A percentile compares a stretch with the other conserved stretches of the same genome.
These are phyloP conservation scores for Fusarium sp. DNA, from an alignment of 2,329 filamentous ascomycete species.

Conservation along the genomic window DNA sequence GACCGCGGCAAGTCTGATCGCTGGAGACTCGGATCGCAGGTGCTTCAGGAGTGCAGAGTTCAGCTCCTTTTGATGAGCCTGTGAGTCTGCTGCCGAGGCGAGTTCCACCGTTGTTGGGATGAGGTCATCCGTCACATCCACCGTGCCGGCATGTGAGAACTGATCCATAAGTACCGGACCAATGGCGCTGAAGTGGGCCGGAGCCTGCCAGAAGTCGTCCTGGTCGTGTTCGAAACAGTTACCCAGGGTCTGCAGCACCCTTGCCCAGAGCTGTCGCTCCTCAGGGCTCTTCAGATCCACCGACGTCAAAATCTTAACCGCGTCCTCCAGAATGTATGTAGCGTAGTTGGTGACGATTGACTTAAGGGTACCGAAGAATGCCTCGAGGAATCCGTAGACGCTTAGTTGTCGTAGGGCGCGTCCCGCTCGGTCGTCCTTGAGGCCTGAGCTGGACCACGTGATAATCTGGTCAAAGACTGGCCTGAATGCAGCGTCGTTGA, in stretches of 20 bases:
- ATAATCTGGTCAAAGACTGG: constrained; percentile 90
- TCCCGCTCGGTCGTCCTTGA: constrained; percentile 71
- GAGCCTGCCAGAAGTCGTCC: constrained; percentile 95
- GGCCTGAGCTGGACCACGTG: constrained; percentile 76
- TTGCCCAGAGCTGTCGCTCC: constrained; percentile 72
- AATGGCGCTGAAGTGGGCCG: constrained; percentile 83
- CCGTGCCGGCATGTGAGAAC: constrained; percentile 61
- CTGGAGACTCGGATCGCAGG: constrained; percentile 77
- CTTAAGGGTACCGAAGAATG: constrained; percentile 88
- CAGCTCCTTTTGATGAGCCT: constrained; percentile 90
- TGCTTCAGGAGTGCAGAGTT: constrained; percentile 82
- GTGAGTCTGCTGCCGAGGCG: constrained; percentile 82
- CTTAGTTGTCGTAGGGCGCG: constrained; percentile 74
- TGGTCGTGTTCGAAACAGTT: constrained; percentile 89
- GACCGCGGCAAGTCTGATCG: constrained; percentile 83
- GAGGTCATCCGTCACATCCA: constrained; percentile 64
- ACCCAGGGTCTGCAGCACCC: constrained; percentile 76
- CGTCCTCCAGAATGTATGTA: constrained; percentile 83
- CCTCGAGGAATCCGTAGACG: constrained; percentile 82
- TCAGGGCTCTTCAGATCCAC: constrained; percentile 61
- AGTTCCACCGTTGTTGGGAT: constrained; percentile 84
- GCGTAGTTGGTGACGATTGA: constrained; percentile 95
- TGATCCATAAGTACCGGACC: constrained; percentile 77
- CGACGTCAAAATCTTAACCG: constrained; percentile 70
- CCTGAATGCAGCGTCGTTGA: constrained; percentile 93